Percentiles rank a stretch among this genome's conserved stretches.
These are phyloP conservation scores for Dictyostelium discoideum DNA, from an alignment of 78 protist genomes.

Conservation along the genomic window DNA sequence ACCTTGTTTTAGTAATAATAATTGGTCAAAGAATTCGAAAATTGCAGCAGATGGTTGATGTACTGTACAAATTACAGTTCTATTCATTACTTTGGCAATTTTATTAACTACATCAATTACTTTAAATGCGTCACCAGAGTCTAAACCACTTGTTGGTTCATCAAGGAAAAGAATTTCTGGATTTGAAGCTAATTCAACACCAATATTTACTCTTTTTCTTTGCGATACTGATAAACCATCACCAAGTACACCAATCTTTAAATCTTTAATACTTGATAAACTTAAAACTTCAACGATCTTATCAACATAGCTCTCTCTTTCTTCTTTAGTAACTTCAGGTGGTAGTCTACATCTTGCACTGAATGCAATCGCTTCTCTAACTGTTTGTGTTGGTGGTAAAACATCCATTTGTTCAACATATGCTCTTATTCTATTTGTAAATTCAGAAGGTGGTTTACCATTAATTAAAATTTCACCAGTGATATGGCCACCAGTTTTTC, in stretches of 20 bases:
- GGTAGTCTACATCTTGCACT: constrained; percentile 63
- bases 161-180: constrained; percentile 68
- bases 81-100: constrained; percentile 34
- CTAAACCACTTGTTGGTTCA: constrained; percentile 85
- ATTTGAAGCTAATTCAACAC: constrained; percentile 59
- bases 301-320: constrained; percentile 4
- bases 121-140: constrained; percentile 72
- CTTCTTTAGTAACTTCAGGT: background rate
- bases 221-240: constrained; percentile 74
- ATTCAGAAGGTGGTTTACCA: constrained; percentile 46
- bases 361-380: constrained; percentile 66
- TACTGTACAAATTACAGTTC: constrained; percentile 85
- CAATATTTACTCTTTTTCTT: constrained; percentile 75
- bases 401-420: constrained; percentile 81
- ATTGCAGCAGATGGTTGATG: constrained; percentile 93
- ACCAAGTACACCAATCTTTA: constrained; percentile 59
- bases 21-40: constrained; percentile 74
- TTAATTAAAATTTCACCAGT: constrained; percentile 57
- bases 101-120: constrained; percentile 34
- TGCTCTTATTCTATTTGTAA: constrained; percentile 29
- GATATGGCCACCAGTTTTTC: constrained; percentile 78
- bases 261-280: constrained; percentile 24
- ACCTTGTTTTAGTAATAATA: constrained; percentile 87
- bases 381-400: constrained; percentile 79
- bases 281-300: constrained; percentile 49